Base-by-base conservation (phyloP, 106 monocot genomes). In the Amphibolis antarctica region DNA sequence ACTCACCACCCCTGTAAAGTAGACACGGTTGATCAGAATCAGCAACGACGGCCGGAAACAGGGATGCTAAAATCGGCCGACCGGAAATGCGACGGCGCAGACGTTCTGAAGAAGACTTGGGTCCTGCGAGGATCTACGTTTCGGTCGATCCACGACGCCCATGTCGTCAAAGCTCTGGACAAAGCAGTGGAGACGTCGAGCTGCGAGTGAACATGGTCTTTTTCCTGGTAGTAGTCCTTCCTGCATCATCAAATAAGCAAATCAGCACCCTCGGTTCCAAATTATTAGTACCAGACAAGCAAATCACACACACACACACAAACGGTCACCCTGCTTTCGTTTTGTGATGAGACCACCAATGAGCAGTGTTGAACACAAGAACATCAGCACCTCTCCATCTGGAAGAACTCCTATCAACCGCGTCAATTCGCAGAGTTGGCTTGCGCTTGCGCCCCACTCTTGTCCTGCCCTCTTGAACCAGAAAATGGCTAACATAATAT, bases 341-440 rank as follows among this genome's bases (percentile, higher is more conserved):
- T 79, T 93, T 93, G 75, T 88, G 59, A 61, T 86, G 88, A 19
- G 82, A 79, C 93, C 93, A 93, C 93, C 93, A 93, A 64, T 93
- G 93, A 1, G 83, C 88, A 68, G 79, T 86, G 64, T 93, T 93
- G 71, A 93, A 93, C 13, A 93, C 83, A 51, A 89, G 67, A 30
- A 93, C 71, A 75, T 93, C 88, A 42, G 89, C 93, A 20, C 79
- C 85, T 74, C 68, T 86, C 93, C 93, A 93, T 80, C 60, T 89
- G 12, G 88, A 81, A 14, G 86, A 83, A 54, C 85, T 71, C 73
- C 75, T 71, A 67, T 89, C 93, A 11, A 93, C 69, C 3, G 86
- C 57, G 79, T 93, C 89, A 29, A 93, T 83, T 21, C 77, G 68
- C 59, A 93, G 50, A 9, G 83, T 93, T 43, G 74, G 74, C 14